A percentile compares a stretch with the other conserved stretches of the same genome.
Conservation (phyloP, 805 yeast genomes). For the Teunomyces barrocoloradensis region DNA sequence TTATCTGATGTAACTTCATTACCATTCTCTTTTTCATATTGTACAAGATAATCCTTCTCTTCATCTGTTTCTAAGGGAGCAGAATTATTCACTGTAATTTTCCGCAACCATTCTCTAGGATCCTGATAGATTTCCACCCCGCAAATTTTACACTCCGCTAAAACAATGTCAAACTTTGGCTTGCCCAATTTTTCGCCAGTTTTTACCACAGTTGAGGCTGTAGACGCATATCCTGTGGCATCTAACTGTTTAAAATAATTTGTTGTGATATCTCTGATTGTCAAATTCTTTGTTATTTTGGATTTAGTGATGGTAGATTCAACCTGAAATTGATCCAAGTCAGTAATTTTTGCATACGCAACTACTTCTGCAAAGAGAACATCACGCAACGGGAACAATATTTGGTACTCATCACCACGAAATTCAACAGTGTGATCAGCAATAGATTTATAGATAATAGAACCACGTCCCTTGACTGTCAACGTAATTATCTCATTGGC, state of each 20-base stretch:
- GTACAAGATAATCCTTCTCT: constrained; percentile 32
- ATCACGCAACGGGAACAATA: constrained; percentile 73
- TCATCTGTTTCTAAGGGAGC: constrained; percentile 45
- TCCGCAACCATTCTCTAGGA: constrained; percentile 64
- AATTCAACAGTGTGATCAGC: constrained; percentile 40
- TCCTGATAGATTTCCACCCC: constrained; percentile 49
- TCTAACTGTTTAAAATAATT: constrained; percentile 73
- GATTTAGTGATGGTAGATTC: constrained; percentile 20
- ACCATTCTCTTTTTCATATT: constrained; percentile 9
- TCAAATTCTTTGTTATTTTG: constrained; percentile 63
- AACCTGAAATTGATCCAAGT: constrained; percentile 32
- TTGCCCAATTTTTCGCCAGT: constrained; percentile 75
- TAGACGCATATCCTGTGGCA: constrained; percentile 72
- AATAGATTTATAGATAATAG: constrained; percentile 52
- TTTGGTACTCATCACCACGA: constrained; percentile 34
- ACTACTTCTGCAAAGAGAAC: constrained; percentile 65
- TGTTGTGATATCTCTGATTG: constrained; percentile 75
- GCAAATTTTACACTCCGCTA: constrained; percentile 54
- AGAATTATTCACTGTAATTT: constrained; percentile 61
- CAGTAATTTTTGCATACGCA: constrained; percentile 47
- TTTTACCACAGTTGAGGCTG: constrained; percentile 87
- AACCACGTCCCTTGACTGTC: constrained; percentile 86
- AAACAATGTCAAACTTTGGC: constrained; percentile 31
- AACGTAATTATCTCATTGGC: constrained; percentile 78
- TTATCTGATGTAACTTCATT: constrained; percentile 15